A percentile compares a stretch with the other conserved stretches of the same genome.
Evolutionary conservation across 352 stramenopile genomes (phyloP).

Genomic region (Pythium folliculosum): DNA sequence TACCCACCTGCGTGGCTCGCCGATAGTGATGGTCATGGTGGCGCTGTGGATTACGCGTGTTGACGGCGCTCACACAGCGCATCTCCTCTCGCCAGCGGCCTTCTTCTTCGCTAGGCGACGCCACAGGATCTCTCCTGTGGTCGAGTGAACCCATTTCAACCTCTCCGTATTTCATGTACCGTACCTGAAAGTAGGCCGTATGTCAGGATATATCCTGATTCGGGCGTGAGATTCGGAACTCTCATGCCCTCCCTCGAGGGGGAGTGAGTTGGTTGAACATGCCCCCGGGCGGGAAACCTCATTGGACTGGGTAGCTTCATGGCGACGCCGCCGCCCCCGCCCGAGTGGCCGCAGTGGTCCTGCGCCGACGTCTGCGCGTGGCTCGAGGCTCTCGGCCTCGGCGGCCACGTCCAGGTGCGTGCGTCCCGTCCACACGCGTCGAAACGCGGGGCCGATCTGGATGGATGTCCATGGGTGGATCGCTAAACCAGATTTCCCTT

Average conservation of each 20-base stretch:
- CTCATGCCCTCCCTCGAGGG: not conserved
- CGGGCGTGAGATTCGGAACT: conserved; percentile 12
- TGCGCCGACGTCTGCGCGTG: conserved; percentile 30
- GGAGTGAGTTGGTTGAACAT: conserved; percentile 22
- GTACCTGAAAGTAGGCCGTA: not conserved
- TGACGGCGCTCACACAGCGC: not conserved
- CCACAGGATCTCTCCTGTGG: conserved; percentile 19
- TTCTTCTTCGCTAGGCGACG: not conserved
- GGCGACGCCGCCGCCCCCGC: not conserved
- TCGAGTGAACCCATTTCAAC: conserved; percentile 23
- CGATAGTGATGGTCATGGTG: not conserved
- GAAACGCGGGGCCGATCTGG: not conserved
- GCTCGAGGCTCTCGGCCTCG: conserved; percentile 30
- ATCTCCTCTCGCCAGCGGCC: no score
- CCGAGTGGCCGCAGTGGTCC: conserved; percentile 22
- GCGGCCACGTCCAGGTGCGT: conserved; percentile 21
- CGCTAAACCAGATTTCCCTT: not conserved
- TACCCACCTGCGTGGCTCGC: not conserved
- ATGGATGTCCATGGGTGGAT: not conserved
- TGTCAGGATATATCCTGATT: conserved; percentile 1
- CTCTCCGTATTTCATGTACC: not conserved
- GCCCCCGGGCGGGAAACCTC: not conserved
- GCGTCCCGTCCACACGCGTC: not conserved
- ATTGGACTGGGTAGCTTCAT: conserved; percentile 4
- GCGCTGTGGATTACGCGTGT: not conserved